phyloP scores from a whole-genome alignment of 164 flowering plant genomes.

The Euptelea pleiosperma region DNA sequence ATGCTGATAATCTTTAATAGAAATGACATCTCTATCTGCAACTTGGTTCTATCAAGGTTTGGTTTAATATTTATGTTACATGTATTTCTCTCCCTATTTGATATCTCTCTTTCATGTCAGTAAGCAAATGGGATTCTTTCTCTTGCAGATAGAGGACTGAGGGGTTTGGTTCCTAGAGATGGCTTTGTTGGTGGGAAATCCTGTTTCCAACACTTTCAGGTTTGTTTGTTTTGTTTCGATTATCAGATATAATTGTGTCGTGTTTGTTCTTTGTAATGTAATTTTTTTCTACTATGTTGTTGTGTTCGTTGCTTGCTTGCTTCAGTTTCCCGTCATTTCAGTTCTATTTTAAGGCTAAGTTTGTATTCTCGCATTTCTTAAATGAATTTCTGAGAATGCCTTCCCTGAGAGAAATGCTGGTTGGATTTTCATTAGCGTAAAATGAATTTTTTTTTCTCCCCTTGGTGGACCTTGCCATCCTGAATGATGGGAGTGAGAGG shows the following conservation, averaged over 20 bases:
- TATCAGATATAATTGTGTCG: too few relatives aligned
- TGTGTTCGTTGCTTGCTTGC: too few relatives aligned
- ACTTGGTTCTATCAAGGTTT: slow-evolving; percentile 16
- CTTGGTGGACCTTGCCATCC: too few relatives aligned
- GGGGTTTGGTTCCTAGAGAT: slow-evolving; percentile 12
- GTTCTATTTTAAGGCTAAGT: too few relatives aligned
- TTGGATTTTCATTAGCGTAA: too few relatives aligned
- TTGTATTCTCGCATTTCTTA: too few relatives aligned
- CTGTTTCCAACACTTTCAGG: slow-evolving; percentile 14
- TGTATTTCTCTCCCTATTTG: not conserved
- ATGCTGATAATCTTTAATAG: not conserved
- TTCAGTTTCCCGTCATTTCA: too few relatives aligned
- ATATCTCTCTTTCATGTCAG: not conserved
- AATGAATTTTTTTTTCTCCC: too few relatives aligned
- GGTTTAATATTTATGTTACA: not conserved
- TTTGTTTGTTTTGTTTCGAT: not conserved
- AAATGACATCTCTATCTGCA: slow-evolving; percentile 18
- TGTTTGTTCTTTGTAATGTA: not conserved
- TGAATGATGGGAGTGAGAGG: too few relatives aligned
- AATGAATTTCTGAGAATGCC: too few relatives aligned
- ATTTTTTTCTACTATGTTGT: too few relatives aligned
- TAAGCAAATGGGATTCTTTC: not conserved
- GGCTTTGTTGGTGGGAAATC: slow-evolving; percentile 6
- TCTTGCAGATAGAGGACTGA: slow-evolving; percentile 12
- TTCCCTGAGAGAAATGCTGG: too few relatives aligned